Percentiles rank a stretch among this genome's conserved stretches.
Conservation (phyloP, 1,284 basidiomycete genomes). For the Abortiporus biennis region DNA sequence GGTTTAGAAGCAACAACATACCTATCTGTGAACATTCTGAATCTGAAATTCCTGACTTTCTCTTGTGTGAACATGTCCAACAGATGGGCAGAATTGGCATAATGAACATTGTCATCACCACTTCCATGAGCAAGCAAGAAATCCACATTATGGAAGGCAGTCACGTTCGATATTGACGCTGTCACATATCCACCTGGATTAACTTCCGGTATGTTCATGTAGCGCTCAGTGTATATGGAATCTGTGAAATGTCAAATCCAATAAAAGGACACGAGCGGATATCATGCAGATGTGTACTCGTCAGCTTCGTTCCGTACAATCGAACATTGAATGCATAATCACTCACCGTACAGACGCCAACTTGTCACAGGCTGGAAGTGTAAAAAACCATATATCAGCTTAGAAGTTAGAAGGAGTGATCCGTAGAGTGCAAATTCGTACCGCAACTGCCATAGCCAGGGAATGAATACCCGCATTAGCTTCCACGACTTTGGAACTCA, state of each 20-base stretch:
- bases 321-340: slow-evolving; percentile 10
- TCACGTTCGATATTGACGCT: slow-evolving; percentile 80
- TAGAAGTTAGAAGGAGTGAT: background rate
- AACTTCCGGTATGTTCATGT: slow-evolving; percentile 79
- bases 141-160: slow-evolving; percentile 74
- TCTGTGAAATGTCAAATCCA: slow-evolving; percentile 33
- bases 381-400: background rate
- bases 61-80: slow-evolving; percentile 86
- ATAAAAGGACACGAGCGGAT: background rate
- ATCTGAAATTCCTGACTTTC: slow-evolving; percentile 75
- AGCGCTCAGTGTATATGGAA: slow-evolving; percentile 93
- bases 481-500: slow-evolving; percentile 89
- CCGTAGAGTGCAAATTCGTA: slow-evolving; percentile 32
- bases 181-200: slow-evolving; percentile 84
- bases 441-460: slow-evolving; percentile 85
- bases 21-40: slow-evolving; percentile 97
- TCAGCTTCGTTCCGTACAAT: too few relatives aligned
- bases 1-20: slow-evolving; percentile 26
- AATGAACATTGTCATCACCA: slow-evolving; percentile 95
- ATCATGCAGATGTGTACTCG: background rate
- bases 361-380: slow-evolving; percentile 68
- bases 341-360: slow-evolving; percentile 79
- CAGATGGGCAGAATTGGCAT: slow-evolving; percentile 83
- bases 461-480: slow-evolving; percentile 81
- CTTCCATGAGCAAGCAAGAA: slow-evolving; percentile 89